phyloP scores from a whole-genome alignment of 2,329 filamentous ascomycete species.

The Alternaria sp. region DNA sequence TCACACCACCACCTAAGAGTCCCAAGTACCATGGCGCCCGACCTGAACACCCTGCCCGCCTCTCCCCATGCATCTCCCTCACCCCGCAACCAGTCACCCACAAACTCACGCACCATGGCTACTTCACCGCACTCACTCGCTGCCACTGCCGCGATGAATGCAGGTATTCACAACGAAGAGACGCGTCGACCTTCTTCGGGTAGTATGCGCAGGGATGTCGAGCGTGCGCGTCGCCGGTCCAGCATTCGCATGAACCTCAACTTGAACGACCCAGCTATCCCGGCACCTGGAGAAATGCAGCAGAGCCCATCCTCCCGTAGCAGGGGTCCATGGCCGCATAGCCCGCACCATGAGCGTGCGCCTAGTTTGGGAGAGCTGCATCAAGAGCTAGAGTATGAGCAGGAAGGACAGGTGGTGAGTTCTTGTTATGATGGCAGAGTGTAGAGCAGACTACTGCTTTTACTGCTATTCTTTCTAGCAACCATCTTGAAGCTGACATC shows the following conservation, averaged over 20 bases:
- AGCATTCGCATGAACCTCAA: conserved; percentile 75
- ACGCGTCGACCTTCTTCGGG: conserved; percentile 56
- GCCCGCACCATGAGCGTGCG: conserved; percentile 69
- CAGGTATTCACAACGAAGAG: conserved; percentile 71
- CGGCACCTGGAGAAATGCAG: conserved; percentile 73
- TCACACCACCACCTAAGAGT: conserved; percentile 14
- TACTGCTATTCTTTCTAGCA: background rate
- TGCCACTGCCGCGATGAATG: conserved; percentile 78
- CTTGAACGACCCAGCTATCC: conserved; percentile 72
- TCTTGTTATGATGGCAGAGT: background rate
- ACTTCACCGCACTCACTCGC: conserved; percentile 74
- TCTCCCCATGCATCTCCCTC: conserved; percentile 51
- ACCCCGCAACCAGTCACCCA: conserved; percentile 34
- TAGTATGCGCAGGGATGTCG: conserved; percentile 53
- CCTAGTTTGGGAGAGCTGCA: conserved; percentile 79
- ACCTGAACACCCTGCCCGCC: conserved; percentile 65
- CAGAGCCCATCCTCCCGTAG: conserved; percentile 48
- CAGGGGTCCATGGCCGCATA: conserved; percentile 48
- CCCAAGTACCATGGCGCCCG: conserved; percentile 48
- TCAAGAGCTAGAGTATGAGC: conserved; percentile 79
- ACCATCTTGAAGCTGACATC: background rate
- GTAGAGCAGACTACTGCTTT: background rate
- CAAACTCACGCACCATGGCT: conserved; percentile 55
- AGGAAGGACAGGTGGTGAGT: conserved; percentile 76
- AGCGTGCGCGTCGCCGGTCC: conserved; percentile 66